These are phyloP conservation scores for Myriosclerotinia duriaeana DNA, from an alignment of 2,329 filamentous ascomycete genomes.

Conservation along the genomic window DNA sequence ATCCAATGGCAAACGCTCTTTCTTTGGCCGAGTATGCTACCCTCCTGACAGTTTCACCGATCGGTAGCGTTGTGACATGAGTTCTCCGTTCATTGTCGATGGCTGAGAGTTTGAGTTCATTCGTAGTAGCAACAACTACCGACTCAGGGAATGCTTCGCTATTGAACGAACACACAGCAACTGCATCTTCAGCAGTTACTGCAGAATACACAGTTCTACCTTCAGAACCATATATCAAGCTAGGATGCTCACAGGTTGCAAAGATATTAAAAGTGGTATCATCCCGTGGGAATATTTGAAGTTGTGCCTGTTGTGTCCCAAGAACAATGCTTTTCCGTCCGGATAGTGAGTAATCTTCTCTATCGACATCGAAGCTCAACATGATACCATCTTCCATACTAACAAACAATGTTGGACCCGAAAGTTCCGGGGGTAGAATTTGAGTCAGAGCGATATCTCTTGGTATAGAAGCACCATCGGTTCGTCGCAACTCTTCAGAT, in stretches of 20 bases:
- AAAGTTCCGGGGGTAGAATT: constrained; percentile 60
- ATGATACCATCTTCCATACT: constrained; percentile 92
- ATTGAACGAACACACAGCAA: constrained; percentile 79
- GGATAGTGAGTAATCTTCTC: constrained; percentile 60
- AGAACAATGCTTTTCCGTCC: constrained; percentile 79
- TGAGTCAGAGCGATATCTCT: constrained; percentile 78
- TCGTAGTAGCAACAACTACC: constrained; percentile 75
- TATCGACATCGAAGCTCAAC: constrained; percentile 74
- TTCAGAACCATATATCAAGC: constrained; percentile 86
- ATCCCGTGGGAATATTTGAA: constrained; percentile 72
- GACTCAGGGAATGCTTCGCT: constrained; percentile 76
- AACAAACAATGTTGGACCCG: constrained; percentile 75
- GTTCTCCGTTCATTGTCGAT: constrained; percentile 85
- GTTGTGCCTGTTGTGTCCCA: constrained; percentile 78
- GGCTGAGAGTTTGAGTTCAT: constrained; percentile 73
- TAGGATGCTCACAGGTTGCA: constrained; percentile 90
- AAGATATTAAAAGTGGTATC: constrained; percentile 77
- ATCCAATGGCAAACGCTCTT: constrained; percentile 83
- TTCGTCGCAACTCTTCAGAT: constrained; percentile 59
- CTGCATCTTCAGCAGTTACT: constrained; percentile 83
- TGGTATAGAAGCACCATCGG: constrained; percentile 75
- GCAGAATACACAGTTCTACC: constrained; percentile 89
- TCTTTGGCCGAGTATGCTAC: constrained; percentile 80
- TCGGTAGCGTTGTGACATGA: constrained; percentile 76
- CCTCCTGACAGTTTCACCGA: constrained; percentile 80